phyloP scores from a whole-genome alignment of 2,329 filamentous ascomycete species.

The Blumeria hordei region DNA sequence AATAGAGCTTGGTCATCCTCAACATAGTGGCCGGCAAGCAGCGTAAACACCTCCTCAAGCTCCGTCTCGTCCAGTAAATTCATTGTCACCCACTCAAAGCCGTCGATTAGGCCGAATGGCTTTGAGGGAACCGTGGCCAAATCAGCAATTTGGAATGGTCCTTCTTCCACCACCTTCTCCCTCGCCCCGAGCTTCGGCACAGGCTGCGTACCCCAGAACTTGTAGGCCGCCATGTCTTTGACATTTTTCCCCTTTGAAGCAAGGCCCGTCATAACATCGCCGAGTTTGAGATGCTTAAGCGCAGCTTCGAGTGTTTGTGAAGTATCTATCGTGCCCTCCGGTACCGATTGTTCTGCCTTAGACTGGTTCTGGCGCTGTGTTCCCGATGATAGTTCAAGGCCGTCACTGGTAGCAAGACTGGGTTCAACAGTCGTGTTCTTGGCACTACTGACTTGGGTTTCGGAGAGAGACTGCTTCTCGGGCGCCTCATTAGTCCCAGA shows the following conservation, averaged over 20 bases:
- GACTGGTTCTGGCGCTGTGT: too few relatives aligned
- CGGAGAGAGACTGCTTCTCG: too few relatives aligned
- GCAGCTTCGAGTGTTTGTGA: slow-evolving; percentile 22
- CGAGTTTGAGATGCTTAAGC: slow-evolving; percentile 38
- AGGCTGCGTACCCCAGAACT: slow-evolving; percentile 96
- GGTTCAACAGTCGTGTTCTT: too few relatives aligned
- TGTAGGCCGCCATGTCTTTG: slow-evolving; percentile 93
- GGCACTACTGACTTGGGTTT: too few relatives aligned
- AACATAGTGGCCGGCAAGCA: slow-evolving; percentile 85
- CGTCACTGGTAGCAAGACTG: too few relatives aligned
- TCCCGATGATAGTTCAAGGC: too few relatives aligned
- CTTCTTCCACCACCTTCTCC: slow-evolving; percentile 37
- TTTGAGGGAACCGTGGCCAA: slow-evolving; percentile 58
- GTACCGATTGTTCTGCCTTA: too few relatives aligned
- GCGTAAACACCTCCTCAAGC: slow-evolving; percentile 74
- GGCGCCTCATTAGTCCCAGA: too few relatives aligned
- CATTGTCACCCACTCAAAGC: slow-evolving; percentile 87
- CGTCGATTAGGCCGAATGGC: slow-evolving; percentile 48
- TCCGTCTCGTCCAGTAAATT: slow-evolving; percentile 57
- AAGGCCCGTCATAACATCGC: slow-evolving; percentile 50
- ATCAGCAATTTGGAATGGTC: slow-evolving; percentile 60
- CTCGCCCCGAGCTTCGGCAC: slow-evolving; percentile 60
- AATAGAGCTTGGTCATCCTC: slow-evolving; percentile 96
- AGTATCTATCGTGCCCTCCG: too few relatives aligned
- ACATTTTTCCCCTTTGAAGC: slow-evolving; percentile 65